Conservation (phyloP, 495 filamentous ascomycete genomes). For the Daldinia concentrica region DNA sequence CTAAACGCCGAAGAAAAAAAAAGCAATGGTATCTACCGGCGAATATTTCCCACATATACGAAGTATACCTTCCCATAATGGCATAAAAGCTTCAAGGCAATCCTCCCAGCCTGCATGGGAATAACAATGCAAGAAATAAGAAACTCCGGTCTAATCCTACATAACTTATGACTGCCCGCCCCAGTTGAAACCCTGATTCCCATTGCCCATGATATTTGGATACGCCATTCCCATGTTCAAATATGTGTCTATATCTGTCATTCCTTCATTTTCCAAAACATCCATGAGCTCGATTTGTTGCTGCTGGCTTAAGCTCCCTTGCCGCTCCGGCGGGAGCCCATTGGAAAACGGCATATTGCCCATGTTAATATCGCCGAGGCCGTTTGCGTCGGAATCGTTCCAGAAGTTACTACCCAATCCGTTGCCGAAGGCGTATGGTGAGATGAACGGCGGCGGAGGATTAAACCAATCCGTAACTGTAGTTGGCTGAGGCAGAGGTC, state of each 20-base stretch:
- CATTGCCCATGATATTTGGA: conserved; percentile 34
- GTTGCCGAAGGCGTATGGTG: conserved; percentile 57
- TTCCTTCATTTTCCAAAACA: conserved; percentile 69
- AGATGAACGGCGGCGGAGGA: conserved; percentile 62
- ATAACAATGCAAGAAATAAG: conserved; percentile 7
- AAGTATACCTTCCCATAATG: conserved; percentile 23
- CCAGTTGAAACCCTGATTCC: conserved; percentile 38
- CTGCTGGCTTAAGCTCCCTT: conserved; percentile 72
- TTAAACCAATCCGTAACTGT: conserved; percentile 55
- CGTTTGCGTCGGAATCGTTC: conserved; percentile 53
- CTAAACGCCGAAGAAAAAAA: conserved; percentile 28
- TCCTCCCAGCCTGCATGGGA: conserved; percentile 7
- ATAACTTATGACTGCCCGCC: conserved; percentile 13
- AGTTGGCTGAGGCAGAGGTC: conserved; percentile 48
- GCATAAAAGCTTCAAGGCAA: conserved; percentile 19
- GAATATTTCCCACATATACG: conserved; percentile 21
- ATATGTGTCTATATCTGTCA: conserved; percentile 69
- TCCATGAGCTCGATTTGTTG: conserved; percentile 77
- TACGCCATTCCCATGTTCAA: conserved; percentile 56
- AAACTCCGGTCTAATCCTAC: not conserved
- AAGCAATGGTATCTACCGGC: conserved; percentile 40
- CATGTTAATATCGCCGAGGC: conserved; percentile 44
- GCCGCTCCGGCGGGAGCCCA: conserved; percentile 54
- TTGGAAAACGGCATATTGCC: conserved; percentile 41
- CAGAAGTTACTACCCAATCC: conserved; percentile 56